Conservation (phyloP, 768 basidiomycete species). For the Tephrocybe sp. region DNA sequence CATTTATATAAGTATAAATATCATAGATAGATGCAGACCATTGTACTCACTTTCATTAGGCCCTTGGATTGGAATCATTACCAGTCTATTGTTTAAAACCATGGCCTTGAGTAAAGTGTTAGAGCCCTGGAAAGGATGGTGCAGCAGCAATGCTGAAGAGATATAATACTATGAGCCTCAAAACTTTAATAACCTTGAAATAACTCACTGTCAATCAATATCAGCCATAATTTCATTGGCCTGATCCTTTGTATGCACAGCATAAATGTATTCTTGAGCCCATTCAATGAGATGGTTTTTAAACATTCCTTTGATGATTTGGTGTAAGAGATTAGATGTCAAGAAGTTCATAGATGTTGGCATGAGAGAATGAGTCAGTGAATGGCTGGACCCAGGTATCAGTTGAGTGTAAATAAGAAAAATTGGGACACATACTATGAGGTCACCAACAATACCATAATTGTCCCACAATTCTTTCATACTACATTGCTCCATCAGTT, state of each 20-base stretch:
- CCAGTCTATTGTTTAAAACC: constrained; percentile 2
- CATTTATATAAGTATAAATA: neutral
- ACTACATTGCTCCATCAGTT: constrained; percentile 15
- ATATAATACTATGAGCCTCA: too few relatives aligned
- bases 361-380: too few relatives aligned
- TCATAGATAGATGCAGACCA: too few relatives aligned
- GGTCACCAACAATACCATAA: too few relatives aligned
- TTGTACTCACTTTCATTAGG: constrained; percentile 33
- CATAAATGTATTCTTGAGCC: constrained; percentile 25
- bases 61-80: constrained; percentile 25
- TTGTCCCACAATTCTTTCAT: constrained; percentile 4
- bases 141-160: constrained; percentile 27
- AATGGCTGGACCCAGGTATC: constrained; percentile 11
- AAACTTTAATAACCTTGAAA: neutral
- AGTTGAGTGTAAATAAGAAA: constrained; percentile 9
- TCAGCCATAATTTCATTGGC: constrained; percentile 30
- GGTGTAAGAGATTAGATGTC: constrained; percentile 23
- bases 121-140: constrained; percentile 13
- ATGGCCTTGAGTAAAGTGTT: too few relatives aligned
- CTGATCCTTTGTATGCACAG: constrained; percentile 2
- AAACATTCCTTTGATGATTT: constrained; percentile 33
- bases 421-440: constrained; percentile 9
- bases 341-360: constrained; percentile 30
- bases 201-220: constrained; percentile 30
- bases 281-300: constrained; percentile 37